Base-by-base conservation (phyloP, 176 grass and related monocot genomes). In the Raddia guianensis region DNA sequence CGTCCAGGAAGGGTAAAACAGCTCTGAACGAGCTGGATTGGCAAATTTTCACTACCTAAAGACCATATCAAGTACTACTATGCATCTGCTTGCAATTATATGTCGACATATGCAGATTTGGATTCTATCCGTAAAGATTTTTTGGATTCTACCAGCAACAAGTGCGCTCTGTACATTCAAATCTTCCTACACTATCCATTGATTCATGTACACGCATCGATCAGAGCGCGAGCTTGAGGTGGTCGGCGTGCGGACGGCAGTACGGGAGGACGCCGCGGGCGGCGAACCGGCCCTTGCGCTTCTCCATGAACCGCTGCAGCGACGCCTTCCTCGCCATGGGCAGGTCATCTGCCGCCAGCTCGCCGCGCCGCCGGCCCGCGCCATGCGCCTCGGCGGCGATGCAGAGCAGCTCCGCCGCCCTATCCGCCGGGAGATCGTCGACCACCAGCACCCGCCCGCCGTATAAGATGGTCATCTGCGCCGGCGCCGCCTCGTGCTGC, bases 231-330 rank as follows among this genome's bases (percentile, higher is more conserved):
- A 85, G 74, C 13, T 12, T 8, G 34, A 85, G 74, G 7, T 37
- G 1, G 19, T 83, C 70, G 0, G 16, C 51, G 8, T 13, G 75
- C 1, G 60, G 84, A 9, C 84, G 70, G 70, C 44, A n/a, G 70
- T 87, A 91, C 2, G 80, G 85, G 12, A 12, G 85, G 12, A 12
- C 0, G 5, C 13, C 74, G 49, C 58, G 75, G 12, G 56, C 70
- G 34, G 85, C 74, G 49, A 60, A 18, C 9, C 85, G 49, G 18
- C 86, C 61, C 82, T 72, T 90, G 79, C 91, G 90, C 78, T 90
- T 96, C 82, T 87, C 90, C 50, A 92, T 57, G 79, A 96, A 96
- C 68, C 85, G 82, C 70, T 86, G 82, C 43, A 95, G 90, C 6
- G 93, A 95, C 12, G 74, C 82, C 69, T 86, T 92, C 64, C 87